A percentile compares a stretch with the other conserved stretches of the same genome.
Evolutionary conservation across 2,329 filamentous ascomycete species (phyloP).

Genomic region (Fusarium proliferatum): DNA sequence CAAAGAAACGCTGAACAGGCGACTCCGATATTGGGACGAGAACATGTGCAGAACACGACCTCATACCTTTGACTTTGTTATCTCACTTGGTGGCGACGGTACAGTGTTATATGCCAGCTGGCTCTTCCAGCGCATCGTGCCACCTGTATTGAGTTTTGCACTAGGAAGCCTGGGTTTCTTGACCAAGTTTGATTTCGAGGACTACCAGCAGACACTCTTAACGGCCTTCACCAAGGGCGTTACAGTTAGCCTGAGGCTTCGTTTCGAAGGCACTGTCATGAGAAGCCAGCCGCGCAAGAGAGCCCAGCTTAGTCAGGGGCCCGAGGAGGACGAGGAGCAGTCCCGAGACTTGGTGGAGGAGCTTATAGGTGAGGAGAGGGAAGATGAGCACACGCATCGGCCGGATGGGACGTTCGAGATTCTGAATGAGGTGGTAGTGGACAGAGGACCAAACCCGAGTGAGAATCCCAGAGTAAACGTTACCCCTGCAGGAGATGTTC

Average conservation of each 20-base stretch:
- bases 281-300: conserved; percentile 69
- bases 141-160: conserved; percentile 90
- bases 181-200: conserved; percentile 93
- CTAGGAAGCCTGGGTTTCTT: conserved; percentile 93
- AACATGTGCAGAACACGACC: conserved; percentile 81
- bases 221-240: conserved; percentile 84
- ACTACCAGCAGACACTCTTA: conserved; percentile 75
- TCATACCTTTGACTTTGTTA: conserved; percentile 91
- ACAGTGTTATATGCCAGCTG: conserved; percentile 96
- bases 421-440: conserved; percentile 95
- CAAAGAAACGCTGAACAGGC: conserved; percentile 53
- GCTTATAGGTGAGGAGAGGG: conserved; percentile 85
- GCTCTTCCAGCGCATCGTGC: conserved; percentile 95
- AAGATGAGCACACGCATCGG: conserved; percentile 84
- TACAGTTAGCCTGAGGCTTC: conserved; percentile 84
- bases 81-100: conserved; percentile 94
- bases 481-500: conserved; percentile 1
- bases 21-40: conserved; percentile 86
- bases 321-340: conserved; percentile 52
- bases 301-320: conserved; percentile 33
- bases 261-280: conserved; percentile 96
- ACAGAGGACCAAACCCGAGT: conserved; percentile 93
- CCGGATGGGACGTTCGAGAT: conserved; percentile 90
- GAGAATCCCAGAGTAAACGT: conserved; percentile 51
- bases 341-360: conserved; percentile 85